phyloP scores from a whole-genome alignment of 2,329 filamentous ascomycete species.

The Clonostachys byssicola region DNA sequence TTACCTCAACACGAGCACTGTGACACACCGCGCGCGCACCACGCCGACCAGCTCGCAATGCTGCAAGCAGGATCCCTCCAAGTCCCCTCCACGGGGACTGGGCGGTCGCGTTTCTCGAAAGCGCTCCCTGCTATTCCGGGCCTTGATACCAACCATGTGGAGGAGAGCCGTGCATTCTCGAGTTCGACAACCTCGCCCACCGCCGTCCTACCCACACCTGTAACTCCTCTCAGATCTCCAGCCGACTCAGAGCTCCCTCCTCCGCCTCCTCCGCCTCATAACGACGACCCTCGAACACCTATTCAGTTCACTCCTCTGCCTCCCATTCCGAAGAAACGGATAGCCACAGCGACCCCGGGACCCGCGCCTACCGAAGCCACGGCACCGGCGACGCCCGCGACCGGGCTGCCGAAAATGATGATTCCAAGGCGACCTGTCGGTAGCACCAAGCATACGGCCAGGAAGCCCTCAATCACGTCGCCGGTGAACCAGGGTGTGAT shows the following conservation, averaged over 20 bases:
- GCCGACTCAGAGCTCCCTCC: slow-evolving; percentile 5
- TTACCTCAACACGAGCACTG: not conserved
- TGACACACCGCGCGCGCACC: slow-evolving; percentile 1
- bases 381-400: not conserved
- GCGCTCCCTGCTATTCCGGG: slow-evolving; percentile 46
- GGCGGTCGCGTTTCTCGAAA: slow-evolving; percentile 54
- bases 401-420: slow-evolving; percentile 1
- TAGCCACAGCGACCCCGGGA: slow-evolving; percentile 2
- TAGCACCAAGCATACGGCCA: not conserved
- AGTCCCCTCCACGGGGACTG: slow-evolving; percentile 12
- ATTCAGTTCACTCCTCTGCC: slow-evolving; percentile 6
- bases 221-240: too few species aligned
- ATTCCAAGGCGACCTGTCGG: slow-evolving; percentile 4
- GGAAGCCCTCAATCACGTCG: too few species aligned
- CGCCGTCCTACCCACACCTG: too few species aligned
- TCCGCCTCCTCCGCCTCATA: slow-evolving; percentile 14
- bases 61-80: slow-evolving; percentile 1
- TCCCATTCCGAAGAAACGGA: slow-evolving; percentile 7
- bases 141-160: not conserved
- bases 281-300: slow-evolving; percentile 2
- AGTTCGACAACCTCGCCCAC: not conserved
- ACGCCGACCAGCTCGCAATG: slow-evolving; percentile 1
- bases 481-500: too few species aligned
- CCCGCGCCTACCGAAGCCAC: not conserved
- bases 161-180: not conserved